Conservation (phyloP, 345 rosid species). For the Populus deltoides region DNA sequence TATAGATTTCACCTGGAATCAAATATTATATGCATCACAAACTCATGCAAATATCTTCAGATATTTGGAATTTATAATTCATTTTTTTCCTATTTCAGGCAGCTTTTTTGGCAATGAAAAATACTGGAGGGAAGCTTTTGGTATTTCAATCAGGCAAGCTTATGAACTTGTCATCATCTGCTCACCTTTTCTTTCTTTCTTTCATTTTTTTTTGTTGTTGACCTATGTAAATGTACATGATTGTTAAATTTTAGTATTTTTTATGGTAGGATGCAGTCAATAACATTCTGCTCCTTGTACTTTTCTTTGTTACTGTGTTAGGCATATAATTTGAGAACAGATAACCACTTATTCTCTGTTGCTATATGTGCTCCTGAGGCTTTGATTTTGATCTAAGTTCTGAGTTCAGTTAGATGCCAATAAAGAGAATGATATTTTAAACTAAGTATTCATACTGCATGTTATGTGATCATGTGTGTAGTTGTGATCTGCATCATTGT, state of each 20-base stretch:
- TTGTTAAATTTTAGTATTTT: neutral
- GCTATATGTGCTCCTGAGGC: neutral
- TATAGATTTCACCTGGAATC: neutral
- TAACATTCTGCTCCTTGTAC: neutral
- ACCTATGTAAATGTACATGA: neutral
- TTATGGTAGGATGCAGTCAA: neutral
- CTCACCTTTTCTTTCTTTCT: neutral
- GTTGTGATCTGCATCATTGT: neutral
- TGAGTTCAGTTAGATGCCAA: neutral
- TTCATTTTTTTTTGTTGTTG: neutral
- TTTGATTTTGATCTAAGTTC: neutral
- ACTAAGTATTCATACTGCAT: neutral
- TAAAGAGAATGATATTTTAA: neutral
- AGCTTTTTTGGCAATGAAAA: conserved; percentile 90
- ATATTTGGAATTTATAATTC: neutral
- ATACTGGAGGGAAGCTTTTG: conserved; percentile 88
- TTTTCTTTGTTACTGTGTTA: neutral
- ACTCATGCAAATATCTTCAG: neutral
- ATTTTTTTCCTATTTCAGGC: conserved; percentile 49
- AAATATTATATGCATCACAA: neutral
- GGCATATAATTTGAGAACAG: neutral
- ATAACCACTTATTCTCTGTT: neutral
- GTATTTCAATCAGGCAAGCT: conserved; percentile 92
- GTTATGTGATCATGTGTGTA: neutral
- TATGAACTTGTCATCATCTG: neutral